Percentiles rank a stretch among this genome's conserved stretches.
Conservation (phyloP, 345 rosid genomes). For the Pugionium dolabratum region DNA sequence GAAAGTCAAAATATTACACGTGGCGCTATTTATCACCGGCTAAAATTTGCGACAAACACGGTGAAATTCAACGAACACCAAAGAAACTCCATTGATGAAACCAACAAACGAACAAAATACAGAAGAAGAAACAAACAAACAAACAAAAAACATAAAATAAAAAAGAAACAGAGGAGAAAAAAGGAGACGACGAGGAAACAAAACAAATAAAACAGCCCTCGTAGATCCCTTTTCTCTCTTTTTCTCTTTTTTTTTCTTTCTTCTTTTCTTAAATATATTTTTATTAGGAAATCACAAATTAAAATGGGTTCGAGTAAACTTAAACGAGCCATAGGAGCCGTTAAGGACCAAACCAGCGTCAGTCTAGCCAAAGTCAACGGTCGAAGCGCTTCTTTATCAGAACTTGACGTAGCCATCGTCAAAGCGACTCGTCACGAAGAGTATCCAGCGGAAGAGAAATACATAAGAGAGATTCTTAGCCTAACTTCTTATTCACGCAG, state of each 20-base stretch:
- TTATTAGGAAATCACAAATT: neutral
- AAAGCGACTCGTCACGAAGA: constrained; percentile 92
- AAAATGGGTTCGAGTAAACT: constrained; percentile 74
- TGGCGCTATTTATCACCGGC: constrained; percentile 9
- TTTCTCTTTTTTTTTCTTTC: constrained; percentile 16
- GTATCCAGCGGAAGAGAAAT: constrained; percentile 75
- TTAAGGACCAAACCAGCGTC: constrained; percentile 90
- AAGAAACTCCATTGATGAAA: constrained; percentile 32
- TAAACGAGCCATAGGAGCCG: constrained; percentile 72
- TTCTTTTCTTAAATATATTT: neutral
- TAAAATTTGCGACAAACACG: constrained; percentile 30
- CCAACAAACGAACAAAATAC: constrained; percentile 11
- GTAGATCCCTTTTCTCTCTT: constrained; percentile 44
- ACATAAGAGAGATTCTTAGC: constrained; percentile 73
- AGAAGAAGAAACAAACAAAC: constrained; percentile 7
- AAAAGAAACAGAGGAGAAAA: constrained; percentile 34
- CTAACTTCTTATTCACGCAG: constrained; percentile 67
- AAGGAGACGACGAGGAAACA: constrained; percentile 42
- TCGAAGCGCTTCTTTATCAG: constrained; percentile 61
- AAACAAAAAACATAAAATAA: constrained; percentile 5
- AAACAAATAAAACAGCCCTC: constrained; percentile 30
- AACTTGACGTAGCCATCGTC: constrained; percentile 81
- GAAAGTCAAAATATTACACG: constrained; percentile 1
- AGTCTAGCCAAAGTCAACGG: constrained; percentile 79
- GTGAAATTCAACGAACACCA: constrained; percentile 34